Base-by-base conservation (phyloP, 768 basidiomycete species). In the Amanita rubescens region DNA sequence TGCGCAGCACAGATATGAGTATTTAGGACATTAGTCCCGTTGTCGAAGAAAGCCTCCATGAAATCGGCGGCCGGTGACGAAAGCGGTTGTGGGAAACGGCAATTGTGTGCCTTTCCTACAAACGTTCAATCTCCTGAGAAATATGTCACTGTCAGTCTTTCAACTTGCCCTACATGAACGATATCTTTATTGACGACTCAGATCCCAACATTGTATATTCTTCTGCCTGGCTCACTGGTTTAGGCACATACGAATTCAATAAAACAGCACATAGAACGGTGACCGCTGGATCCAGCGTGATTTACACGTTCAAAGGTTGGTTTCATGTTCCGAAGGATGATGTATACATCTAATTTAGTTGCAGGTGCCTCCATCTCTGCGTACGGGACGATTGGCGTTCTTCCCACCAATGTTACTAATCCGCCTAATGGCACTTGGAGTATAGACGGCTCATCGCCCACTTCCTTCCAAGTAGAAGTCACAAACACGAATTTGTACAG, bases 11-110 rank as follows among this genome's bases (percentile, higher is more conserved):
- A 69, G 52, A 80, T 68, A 24, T 67, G 63, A 7, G 76, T 72
- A 44, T 73, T 71, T 25, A 78, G 69, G 17, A 79, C 65, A 62
- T 80, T 78, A 49, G 66, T 66, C 53, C 74, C 73, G 68, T 77
- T 78, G 62, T 78, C 75, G 59, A 80, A 76, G 14, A 63, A 65
- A n/a, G 69, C 77, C 58, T 79, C 77, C 78, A 80, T 80, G 32
- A 20, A 11, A 9, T 9, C 20, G 32, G 35, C 12, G 35, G n/a
- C 35, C 15, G 27, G 25, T 30, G 10, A n/a, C 27, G 43, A 19
- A 12, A 35, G 41, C 22, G 41, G 46, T n/a, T n/a, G n/a, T n/a
- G n/a, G n/a, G n/a, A n/a, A n/a, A n/a, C n/a, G n/a, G n/a, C n/a
- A n/a, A n/a, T n/a, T n/a, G n/a, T n/a, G n/a, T n/a, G n/a, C n/a